These are phyloP conservation scores for Neurospora sp. DNA, from an alignment of 495 filamentous ascomycete species.

Conservation along the genomic window DNA sequence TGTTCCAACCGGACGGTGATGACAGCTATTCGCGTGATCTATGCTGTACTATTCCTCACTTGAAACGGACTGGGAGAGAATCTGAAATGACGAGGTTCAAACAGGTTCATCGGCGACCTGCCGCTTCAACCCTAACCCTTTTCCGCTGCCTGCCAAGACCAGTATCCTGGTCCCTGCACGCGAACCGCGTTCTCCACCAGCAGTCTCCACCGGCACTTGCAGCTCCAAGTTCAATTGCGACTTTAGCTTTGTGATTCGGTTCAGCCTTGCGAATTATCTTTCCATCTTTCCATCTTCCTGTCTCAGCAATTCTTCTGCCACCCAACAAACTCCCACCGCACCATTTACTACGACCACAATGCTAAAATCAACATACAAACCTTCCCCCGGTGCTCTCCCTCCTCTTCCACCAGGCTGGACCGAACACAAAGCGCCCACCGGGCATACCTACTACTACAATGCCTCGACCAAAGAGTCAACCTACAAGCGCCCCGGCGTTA, in stretches of 20 bases:
- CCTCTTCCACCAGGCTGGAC: constrained; percentile 78
- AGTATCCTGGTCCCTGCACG: not conserved
- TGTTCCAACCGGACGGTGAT: not conserved
- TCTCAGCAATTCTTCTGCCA: not conserved
- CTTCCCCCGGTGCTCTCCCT: constrained; percentile 28
- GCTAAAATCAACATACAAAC: constrained; percentile 57
- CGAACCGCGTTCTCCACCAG: not conserved
- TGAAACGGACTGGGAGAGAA: not conserved
- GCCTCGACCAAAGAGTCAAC: constrained; percentile 78
- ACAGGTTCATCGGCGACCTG: not conserved
- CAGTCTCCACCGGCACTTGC: not conserved
- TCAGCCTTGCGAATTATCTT: not conserved
- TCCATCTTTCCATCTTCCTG: not conserved
- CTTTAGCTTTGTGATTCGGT: not conserved
- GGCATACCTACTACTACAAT: constrained; percentile 86
- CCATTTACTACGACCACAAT: constrained; percentile 19
- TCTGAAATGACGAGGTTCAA: not conserved
- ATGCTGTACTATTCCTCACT: not conserved
- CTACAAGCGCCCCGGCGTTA: constrained; percentile 56
- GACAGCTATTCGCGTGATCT: not conserved
- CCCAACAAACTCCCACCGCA: not conserved
- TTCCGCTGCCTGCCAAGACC: not conserved
- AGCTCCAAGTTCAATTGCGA: not conserved
- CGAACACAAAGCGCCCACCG: constrained; percentile 83
- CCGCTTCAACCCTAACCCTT: not conserved